A percentile compares a stretch with the other conserved stretches of the same genome.
phyloP scores from a whole-genome alignment of 2,329 filamentous ascomycete species.

The Neoscytalidium dimidiatum region DNA sequence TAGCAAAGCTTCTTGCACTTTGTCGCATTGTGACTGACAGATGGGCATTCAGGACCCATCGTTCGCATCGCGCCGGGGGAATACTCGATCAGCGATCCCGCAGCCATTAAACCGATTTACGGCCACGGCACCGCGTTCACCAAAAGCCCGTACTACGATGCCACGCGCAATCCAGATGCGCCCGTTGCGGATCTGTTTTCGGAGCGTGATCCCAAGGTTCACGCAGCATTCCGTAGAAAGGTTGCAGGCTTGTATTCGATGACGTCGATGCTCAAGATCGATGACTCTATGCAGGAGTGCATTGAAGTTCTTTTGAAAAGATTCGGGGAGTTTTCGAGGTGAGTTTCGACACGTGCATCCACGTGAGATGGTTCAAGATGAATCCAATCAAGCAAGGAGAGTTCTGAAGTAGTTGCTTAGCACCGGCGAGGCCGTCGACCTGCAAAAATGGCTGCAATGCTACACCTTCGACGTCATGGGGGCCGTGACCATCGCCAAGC shows the following conservation, averaged over 20 bases:
- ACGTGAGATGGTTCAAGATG: background rate
- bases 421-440: constrained; percentile 33
- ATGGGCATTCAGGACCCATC: no score
- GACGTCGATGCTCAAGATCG: background rate
- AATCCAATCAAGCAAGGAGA: no score
- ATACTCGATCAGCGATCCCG: no score
- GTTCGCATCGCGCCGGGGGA: no score
- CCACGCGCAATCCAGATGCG: background rate
- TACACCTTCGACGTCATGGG: constrained; percentile 57
- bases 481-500: constrained; percentile 50
- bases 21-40: no score
- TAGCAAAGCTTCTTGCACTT: no score
- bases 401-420: no score
- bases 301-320: background rate
- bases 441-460: constrained; percentile 48
- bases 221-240: background rate
- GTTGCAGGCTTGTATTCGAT: background rate
- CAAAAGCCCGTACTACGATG: constrained; percentile 51
- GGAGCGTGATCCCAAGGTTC: background rate
- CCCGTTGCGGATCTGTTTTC: background rate
- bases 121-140: constrained; percentile 45
- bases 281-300: background rate
- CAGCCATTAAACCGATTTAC: constrained; percentile 31
- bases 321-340: background rate
- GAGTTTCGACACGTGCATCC: background rate